These are phyloP conservation scores for Tilletia horrida DNA, from an alignment of 1,284 basidiomycete species.

Conservation along the genomic window DNA sequence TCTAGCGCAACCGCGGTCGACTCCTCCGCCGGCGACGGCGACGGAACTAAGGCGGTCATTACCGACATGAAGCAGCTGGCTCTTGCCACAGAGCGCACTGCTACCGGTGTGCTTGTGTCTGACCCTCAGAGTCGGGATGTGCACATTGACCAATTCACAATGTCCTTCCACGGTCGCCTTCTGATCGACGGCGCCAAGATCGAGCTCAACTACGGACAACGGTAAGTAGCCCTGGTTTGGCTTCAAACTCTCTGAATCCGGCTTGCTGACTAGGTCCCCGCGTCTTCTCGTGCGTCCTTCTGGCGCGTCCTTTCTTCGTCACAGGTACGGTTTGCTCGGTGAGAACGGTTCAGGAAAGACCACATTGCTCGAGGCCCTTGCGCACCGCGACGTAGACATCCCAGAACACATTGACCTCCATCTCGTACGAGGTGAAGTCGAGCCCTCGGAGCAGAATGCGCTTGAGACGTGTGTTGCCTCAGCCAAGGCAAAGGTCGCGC, in stretches of 20 bases:
- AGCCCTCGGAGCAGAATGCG: conserved; percentile 92
- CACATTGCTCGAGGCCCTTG: conserved; percentile 56
- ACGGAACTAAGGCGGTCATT: conserved; percentile 22
- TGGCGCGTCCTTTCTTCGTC: background rate
- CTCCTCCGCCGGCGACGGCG: conserved; percentile 27
- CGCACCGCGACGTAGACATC: conserved; percentile 74
- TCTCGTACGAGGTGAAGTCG: conserved; percentile 90
- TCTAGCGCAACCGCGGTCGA: conserved; percentile 39
- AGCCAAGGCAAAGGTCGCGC: conserved; percentile 90
- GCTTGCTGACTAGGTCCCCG: no score
- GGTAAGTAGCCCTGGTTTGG: conserved; percentile 63
- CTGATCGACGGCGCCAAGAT: conserved; percentile 86
- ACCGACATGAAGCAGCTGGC: conserved; percentile 53
- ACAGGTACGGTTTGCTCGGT: conserved; percentile 79
- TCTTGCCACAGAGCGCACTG: conserved; percentile 52
- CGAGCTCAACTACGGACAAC: conserved; percentile 91
- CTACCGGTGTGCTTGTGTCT: conserved; percentile 78
- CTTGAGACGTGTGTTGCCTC: conserved; percentile 92
- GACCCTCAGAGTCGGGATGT: conserved; percentile 90
- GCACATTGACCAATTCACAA: conserved; percentile 92
- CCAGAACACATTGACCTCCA: conserved; percentile 96
- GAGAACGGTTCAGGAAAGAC: conserved; percentile 98
- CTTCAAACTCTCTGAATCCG: no score
- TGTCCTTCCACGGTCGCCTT: conserved; percentile 94
- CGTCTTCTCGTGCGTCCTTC: no score